Evolutionary conservation across 495 filamentous ascomycete species (phyloP), one percentile per base, ranked within the genome.

Genomic region (Trichoderma gamsii): DNA sequence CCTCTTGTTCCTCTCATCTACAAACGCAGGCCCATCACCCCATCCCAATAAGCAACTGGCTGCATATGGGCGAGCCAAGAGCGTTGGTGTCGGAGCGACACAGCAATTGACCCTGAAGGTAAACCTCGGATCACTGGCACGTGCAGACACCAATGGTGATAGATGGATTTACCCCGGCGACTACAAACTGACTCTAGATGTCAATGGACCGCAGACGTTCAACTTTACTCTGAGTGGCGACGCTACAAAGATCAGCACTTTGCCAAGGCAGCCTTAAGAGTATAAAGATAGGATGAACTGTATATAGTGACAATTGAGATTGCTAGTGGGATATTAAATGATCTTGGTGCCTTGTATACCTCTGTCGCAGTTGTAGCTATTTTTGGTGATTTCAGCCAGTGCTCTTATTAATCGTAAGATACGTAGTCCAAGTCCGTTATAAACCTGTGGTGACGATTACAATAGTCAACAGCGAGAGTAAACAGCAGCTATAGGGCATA

Each of bases 41-140:
- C 79, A 85, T 66, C 88, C 89, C 8, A 84, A 84, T 69, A 90
- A 90, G 74, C 82, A 82, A 72, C 79, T 91, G 0, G 86, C 85
- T 4, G 81, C 84, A 0, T 92, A 88, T 68, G 78, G 80, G 16
- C 80, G 89, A 18, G 69, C 89, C 9, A 75, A 76, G 6, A 74
- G 68, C 0, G 69, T 91, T 63, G 64, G 76, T 35, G 73, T 82
- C 0, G 81, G 80, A 0, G 64, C 73, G 9, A 76, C 75, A 0
- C 69, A 70, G 52, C 77, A 69, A 0, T 78, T 82, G 21, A 72
- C 65, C 8, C 71, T 92, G 59, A 77, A 79, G 2, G 71, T 89
- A 65, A 87, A 80, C 18, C 72, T 90, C 35, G 88, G 84, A 18
- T 81, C 79, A 49, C 70, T 92, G 23, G 85, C 87, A 1, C 77